Evolutionary conservation across 2,329 filamentous ascomycete genomes (phyloP).

Genomic region (Monilinia fructigena): DNA sequence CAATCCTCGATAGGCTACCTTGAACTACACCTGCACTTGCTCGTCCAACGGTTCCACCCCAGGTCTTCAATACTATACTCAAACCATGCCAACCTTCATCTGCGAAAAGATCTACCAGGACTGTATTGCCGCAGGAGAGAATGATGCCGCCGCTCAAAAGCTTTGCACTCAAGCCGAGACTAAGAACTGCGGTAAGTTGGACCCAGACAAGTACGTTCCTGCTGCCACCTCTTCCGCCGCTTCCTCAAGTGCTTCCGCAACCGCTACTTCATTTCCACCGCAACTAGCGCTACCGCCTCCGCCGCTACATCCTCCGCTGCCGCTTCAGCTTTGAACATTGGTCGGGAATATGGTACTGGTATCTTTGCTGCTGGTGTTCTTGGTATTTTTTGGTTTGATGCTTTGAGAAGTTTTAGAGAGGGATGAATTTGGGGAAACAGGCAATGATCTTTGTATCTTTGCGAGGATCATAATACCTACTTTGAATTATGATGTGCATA

Average conservation of each 20-base stretch:
- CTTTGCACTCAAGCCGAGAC: constrained; percentile 47
- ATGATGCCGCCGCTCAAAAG: constrained; percentile 47
- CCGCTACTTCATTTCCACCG: constrained; percentile 34
- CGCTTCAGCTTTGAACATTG: constrained; percentile 44
- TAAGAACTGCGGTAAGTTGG: constrained; percentile 50
- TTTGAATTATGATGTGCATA: constrained; percentile 34
- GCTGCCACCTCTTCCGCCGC: constrained; percentile 41
- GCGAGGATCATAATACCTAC: constrained; percentile 16
- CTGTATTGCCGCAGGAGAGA: constrained; percentile 48
- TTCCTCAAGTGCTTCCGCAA: constrained; percentile 42
- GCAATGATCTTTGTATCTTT: constrained; percentile 23
- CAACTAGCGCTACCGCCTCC: constrained; percentile 34
- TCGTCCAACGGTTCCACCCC: constrained; percentile 50
- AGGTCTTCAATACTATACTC: constrained; percentile 54
- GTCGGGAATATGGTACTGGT: constrained; percentile 46
- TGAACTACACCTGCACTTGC: constrained; percentile 59
- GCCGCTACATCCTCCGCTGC: constrained; percentile 41
- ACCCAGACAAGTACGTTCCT: constrained; percentile 36
- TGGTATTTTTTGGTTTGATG: constrained; percentile 54
- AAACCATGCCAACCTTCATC: constrained; percentile 60
- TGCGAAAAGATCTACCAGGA: constrained; percentile 53
- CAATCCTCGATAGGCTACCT: constrained; percentile 43
- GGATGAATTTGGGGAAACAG: neutral
- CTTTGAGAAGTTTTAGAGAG: constrained; percentile 45
- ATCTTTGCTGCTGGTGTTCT: constrained; percentile 53